Conservation (phyloP, 352 stramenopile species). For the Pythium phragmiticola region DNA sequence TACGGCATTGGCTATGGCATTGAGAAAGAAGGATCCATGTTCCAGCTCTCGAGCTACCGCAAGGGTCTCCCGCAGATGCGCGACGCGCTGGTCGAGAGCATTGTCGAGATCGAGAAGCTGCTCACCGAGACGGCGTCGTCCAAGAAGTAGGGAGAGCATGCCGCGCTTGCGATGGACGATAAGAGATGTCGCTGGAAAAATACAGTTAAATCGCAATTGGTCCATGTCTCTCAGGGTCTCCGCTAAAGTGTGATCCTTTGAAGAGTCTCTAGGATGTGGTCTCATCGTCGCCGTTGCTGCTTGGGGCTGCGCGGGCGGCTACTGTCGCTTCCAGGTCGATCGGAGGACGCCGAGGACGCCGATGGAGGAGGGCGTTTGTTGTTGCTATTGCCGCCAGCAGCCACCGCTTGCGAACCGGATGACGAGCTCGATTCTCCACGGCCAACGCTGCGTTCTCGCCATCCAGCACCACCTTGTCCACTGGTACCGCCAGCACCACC, state of each 20-base stretch:
- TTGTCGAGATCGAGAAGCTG: conserved; percentile 63
- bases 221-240: no score
- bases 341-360: conserved; percentile 5
- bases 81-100: conserved; percentile 70
- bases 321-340: conserved; percentile 23
- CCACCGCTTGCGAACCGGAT: neutral
- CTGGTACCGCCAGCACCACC: neutral
- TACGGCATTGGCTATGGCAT: conserved; percentile 91
- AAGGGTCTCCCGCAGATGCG: conserved; percentile 71
- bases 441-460: conserved; percentile 29
- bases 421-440: conserved; percentile 12
- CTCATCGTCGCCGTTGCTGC: conserved; percentile 48
- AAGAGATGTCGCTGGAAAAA: no score
- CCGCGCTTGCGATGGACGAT: no score
- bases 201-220: no score
- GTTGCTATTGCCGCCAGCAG: neutral
- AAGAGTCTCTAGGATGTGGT: neutral
- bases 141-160: conserved; percentile 15
- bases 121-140: conserved; percentile 11
- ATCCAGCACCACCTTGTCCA: neutral
- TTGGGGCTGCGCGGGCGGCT: conserved; percentile 43
- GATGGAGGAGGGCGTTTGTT: conserved; percentile 17
- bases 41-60: conserved; percentile 86
- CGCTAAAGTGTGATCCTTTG: no score
- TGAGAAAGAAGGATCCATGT: conserved; percentile 76